phyloP scores from a whole-genome alignment of 257 asterid species.

The Marsdenia floribunda region DNA sequence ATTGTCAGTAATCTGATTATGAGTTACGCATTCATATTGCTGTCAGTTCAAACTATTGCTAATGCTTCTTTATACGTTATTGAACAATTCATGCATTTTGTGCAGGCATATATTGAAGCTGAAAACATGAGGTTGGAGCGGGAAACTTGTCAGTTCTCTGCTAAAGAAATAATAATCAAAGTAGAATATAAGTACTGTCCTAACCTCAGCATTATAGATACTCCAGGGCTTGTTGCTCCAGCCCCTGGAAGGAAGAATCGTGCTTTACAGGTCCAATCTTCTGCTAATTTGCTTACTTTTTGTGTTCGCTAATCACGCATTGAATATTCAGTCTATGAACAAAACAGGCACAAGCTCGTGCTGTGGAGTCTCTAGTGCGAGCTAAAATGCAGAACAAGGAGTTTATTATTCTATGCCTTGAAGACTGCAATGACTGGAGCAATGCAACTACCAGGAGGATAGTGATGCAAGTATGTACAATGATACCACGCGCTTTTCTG shows the following conservation, averaged over 20 bases:
- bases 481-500: not conserved
- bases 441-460: constrained; percentile 93
- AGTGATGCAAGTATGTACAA: constrained; percentile 79
- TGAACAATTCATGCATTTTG: not conserved
- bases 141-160: constrained; percentile 74
- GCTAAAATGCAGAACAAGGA: constrained; percentile 97
- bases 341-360: constrained; percentile 86
- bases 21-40: not conserved
- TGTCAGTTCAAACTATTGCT: not conserved
- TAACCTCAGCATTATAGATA: constrained; percentile 84
- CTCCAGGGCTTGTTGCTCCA: constrained; percentile 96
- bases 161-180: constrained; percentile 77
- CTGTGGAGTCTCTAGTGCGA: constrained; percentile 86
- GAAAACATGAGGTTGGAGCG: constrained; percentile 91
- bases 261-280: constrained; percentile 66
- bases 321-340: constrained; percentile 26
- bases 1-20: not conserved
- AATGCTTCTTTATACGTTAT: not conserved
- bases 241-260: constrained; percentile 88
- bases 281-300: constrained; percentile 6
- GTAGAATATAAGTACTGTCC: constrained; percentile 88
- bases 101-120: constrained; percentile 87
- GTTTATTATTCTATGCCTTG: constrained; percentile 92
- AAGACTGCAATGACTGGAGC: constrained; percentile 97
- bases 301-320: constrained; percentile 12